Percentiles rank a stretch among this genome's conserved stretches.
Conservation (phyloP, 2,329 filamentous ascomycete genomes). For the Aureobasidium sp. region DNA sequence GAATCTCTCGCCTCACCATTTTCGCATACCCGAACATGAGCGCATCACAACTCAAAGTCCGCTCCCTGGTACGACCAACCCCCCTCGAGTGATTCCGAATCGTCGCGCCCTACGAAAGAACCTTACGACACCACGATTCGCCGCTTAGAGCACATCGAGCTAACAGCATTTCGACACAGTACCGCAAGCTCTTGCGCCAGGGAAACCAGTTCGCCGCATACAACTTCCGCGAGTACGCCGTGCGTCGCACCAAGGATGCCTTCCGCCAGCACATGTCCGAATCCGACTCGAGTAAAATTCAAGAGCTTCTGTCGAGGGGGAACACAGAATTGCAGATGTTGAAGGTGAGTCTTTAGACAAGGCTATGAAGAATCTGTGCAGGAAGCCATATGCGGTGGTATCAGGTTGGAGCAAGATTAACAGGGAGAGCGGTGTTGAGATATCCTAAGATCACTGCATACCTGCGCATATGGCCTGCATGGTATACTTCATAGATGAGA, state of each 20-base stretch:
- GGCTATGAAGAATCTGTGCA: background rate
- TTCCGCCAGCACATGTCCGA: constrained; percentile 75
- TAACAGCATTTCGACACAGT: constrained; percentile 47
- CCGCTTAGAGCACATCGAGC: background rate
- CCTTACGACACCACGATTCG: background rate
- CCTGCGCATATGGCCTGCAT: background rate
- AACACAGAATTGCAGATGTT: constrained; percentile 78
- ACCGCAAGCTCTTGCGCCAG: constrained; percentile 84
- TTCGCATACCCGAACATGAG: constrained; percentile 8
- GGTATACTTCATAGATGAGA: background rate
- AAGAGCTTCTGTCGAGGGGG: constrained; percentile 85
- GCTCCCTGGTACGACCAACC: constrained; percentile 19
- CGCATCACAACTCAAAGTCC: constrained; percentile 18
- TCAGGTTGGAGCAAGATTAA: background rate
- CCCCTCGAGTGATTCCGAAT: background rate
- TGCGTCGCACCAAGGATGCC: constrained; percentile 79
- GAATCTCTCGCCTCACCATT: constrained; percentile 1
- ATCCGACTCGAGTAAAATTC: constrained; percentile 66
- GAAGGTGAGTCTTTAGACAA: constrained; percentile 60
- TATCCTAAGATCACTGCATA: background rate
- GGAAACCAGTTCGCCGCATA: constrained; percentile 83
- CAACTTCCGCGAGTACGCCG: constrained; percentile 97
- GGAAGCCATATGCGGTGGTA: background rate
- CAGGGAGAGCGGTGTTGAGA: background rate
- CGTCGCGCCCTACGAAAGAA: background rate